A percentile compares a stretch with the other conserved stretches of the same genome.
These are phyloP conservation scores for Penicillium paradoxum DNA, from an alignment of 495 filamentous ascomycete genomes.

Conservation along the genomic window DNA sequence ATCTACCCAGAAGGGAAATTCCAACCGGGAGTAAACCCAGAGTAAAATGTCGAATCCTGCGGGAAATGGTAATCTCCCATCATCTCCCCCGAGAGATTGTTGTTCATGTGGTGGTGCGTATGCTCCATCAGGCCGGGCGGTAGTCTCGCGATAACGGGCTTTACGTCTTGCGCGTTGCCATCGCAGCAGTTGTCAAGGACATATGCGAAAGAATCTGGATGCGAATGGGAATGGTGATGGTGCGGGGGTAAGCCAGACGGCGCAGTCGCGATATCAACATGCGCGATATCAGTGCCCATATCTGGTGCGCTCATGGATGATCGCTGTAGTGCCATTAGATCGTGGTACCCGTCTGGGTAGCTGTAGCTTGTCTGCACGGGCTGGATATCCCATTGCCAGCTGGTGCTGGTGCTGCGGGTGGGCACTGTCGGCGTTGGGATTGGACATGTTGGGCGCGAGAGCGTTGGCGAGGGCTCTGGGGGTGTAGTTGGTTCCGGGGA, in stretches of 20 bases:
- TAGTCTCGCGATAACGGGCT: conserved; percentile 10
- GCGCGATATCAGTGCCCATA: conserved; percentile 20
- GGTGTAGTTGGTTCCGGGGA: conserved; percentile 41
- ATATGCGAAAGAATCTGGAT: conserved; percentile 15
- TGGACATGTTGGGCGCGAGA: conserved; percentile 11
- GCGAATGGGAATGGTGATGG: neutral
- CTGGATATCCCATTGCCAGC: conserved; percentile 37
- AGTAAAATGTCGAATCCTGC: conserved; percentile 25
- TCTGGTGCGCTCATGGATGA: conserved; percentile 14
- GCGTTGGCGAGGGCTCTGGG: conserved; percentile 28
- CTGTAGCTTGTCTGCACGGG: conserved; percentile 18
- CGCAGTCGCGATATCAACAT: conserved; percentile 12
- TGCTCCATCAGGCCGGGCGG: conserved; percentile 14
- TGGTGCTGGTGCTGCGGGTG: conserved; percentile 8
- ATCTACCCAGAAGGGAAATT: conserved; percentile 28
- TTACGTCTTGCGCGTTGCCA: conserved; percentile 16
- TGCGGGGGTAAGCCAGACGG: conserved; percentile 6
- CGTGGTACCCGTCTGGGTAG: conserved; percentile 26
- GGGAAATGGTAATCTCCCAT: conserved; percentile 27
- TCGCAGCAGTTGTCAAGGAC: conserved; percentile 15
- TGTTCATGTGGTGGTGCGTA: conserved; percentile 13
- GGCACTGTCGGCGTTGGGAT: conserved; percentile 19
- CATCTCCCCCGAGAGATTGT: conserved; percentile 24
- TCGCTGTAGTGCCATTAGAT: conserved; percentile 18
- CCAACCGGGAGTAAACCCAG: conserved; percentile 28